Conservation (phyloP, 2,329 filamentous ascomycete species). For the Phoma sp. region DNA sequence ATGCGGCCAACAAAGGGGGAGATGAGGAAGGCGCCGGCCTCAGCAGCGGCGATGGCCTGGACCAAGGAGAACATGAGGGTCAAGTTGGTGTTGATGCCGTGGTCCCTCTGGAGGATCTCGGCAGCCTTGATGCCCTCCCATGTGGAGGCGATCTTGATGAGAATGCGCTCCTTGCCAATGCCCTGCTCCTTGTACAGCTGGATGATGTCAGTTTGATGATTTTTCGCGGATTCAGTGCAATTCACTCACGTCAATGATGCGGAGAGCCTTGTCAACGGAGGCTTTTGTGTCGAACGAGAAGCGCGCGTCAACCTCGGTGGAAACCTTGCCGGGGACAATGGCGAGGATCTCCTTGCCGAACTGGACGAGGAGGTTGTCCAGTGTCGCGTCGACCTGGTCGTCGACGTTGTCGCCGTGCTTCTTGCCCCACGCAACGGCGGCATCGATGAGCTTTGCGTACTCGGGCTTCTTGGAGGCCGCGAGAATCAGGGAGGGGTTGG, state of each 20-base stretch:
- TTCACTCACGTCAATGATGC: slow-evolving; percentile 87
- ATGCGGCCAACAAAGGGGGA: slow-evolving; percentile 99
- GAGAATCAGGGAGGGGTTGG: slow-evolving; percentile 98
- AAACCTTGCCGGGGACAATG: slow-evolving; percentile 98
- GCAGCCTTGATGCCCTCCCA: slow-evolving; percentile 99
- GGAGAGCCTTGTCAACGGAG: slow-evolving; percentile 93
- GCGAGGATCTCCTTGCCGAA: slow-evolving; percentile 98
- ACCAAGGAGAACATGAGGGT: slow-evolving; percentile 97
- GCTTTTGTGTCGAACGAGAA: slow-evolving; percentile 95
- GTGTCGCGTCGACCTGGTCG: slow-evolving; percentile 84
- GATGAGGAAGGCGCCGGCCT: slow-evolving; percentile 96
- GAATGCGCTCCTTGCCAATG: slow-evolving; percentile 89
- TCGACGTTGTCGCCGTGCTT: slow-evolving; percentile 70
- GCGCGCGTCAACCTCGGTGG: slow-evolving; percentile 94
- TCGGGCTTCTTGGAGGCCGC: slow-evolving; percentile 98
- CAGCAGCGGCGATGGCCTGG: slow-evolving; percentile 94
- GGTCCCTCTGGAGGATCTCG: slow-evolving; percentile 92
- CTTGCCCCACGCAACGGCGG: slow-evolving; percentile 87
- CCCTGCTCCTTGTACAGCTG: slow-evolving; percentile 94
- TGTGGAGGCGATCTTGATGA: slow-evolving; percentile 99
- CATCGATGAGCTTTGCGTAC: slow-evolving; percentile 91
- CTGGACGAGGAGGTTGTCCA: slow-evolving; percentile 94
- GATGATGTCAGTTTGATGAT: slow-evolving; percentile 27
- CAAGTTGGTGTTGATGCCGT: slow-evolving; percentile 97
- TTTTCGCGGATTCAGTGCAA: not conserved